Evolutionary conservation across 2,329 filamentous ascomycete genomes (phyloP).

Genomic region (Pseudogymnoascus sp.): DNA sequence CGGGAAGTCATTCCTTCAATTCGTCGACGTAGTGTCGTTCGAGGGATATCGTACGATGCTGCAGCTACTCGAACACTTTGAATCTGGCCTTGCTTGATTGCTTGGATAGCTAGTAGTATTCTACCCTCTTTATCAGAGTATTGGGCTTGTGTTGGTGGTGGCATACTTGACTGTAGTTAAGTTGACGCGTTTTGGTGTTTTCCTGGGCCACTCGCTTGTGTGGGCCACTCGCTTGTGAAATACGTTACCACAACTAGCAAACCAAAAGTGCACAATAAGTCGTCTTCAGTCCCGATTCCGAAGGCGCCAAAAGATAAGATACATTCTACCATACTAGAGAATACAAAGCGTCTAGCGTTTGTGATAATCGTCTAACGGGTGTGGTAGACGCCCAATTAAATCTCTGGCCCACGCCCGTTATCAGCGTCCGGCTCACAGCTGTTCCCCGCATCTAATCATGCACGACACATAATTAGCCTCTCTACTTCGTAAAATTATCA

Average conservation of each 20-base stretch:
- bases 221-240: too few relatives aligned
- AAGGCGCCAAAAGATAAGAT: neutral
- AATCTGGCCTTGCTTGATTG: too few relatives aligned
- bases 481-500: constrained; percentile 7
- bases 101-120: too few relatives aligned
- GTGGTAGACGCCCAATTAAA: neutral
- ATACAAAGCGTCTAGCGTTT: neutral
- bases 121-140: too few relatives aligned
- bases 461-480: constrained; percentile 1
- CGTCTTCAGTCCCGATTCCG: neutral
- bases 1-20: too few relatives aligned
- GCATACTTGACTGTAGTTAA: too few relatives aligned
- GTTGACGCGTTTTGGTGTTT: too few relatives aligned
- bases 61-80: too few relatives aligned
- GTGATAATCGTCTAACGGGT: neutral
- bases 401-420: neutral
- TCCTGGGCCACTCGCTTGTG: too few relatives aligned
- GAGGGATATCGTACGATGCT: too few relatives aligned
- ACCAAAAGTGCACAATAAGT: neutral
- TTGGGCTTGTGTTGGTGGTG: too few relatives aligned
- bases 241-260: neutral
- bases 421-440: neutral
- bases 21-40: too few relatives aligned
- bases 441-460: constrained; percentile 1
- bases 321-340: neutral